phyloP scores from a whole-genome alignment of 1,284 basidiomycete genomes.

The Blastosporella zonata region DNA sequence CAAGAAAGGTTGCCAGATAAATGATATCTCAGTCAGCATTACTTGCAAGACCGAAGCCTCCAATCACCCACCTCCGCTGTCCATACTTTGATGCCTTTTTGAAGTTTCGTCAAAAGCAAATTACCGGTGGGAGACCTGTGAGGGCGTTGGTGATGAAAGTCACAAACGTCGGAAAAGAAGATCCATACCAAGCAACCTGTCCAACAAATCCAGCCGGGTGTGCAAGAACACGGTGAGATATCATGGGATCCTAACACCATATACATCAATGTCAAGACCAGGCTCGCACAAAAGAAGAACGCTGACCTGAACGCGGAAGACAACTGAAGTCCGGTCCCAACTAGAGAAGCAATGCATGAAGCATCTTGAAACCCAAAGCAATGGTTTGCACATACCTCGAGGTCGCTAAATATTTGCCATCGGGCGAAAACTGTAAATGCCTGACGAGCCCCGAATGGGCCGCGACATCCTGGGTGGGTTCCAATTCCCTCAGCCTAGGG shows the following conservation, averaged over 20 bases:
- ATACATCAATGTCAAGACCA: not conserved
- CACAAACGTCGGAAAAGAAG: not conserved
- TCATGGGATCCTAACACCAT: conserved; percentile 47
- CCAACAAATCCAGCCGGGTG: conserved; percentile 75
- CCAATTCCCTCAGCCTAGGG: conserved; percentile 55
- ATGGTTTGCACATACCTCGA: conserved; percentile 45
- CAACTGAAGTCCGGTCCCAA: conserved; percentile 75
- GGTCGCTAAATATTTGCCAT: conserved; percentile 68
- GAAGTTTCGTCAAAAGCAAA: conserved; percentile 63
- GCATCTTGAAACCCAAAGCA: conserved; percentile 11
- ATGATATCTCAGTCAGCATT: conserved; percentile 11
- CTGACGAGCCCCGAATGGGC: conserved; percentile 65
- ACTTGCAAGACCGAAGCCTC: conserved; percentile 3
- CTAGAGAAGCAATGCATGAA: conserved; percentile 33
- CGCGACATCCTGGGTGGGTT: conserved; percentile 57
- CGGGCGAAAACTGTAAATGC: conserved; percentile 70
- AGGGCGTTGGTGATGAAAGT: not conserved
- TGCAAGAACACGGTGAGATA: conserved; percentile 61
- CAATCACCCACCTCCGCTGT: conserved; percentile 49
- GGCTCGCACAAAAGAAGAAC: not conserved
- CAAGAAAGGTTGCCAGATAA: conserved; percentile 13
- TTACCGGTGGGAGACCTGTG: conserved; percentile 66
- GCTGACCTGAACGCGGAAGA: conserved; percentile 67
- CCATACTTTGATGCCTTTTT: conserved; percentile 75
- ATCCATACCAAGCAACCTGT: conserved; percentile 69